Conservation (phyloP, 768 basidiomycete genomes). For the Mycena metata region DNA sequence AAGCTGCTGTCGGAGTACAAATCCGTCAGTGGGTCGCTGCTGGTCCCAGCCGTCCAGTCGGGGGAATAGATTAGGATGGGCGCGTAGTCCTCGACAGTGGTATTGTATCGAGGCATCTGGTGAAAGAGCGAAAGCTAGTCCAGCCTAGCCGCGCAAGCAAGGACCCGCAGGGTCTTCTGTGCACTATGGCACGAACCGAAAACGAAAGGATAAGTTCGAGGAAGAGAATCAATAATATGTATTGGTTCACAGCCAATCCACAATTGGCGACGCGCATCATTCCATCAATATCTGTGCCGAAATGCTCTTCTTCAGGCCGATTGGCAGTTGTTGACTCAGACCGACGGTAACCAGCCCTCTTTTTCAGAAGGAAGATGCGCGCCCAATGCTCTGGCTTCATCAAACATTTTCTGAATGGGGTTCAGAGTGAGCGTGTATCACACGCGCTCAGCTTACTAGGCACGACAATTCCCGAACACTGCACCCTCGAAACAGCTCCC, state of each 20-base stretch:
- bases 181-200: slow-evolving; percentile 32
- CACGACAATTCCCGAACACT: too few relatives aligned
- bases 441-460: too few relatives aligned
- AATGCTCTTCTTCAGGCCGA: too few relatives aligned
- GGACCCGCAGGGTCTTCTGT: slow-evolving; percentile 38
- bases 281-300: background rate
- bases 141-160: slow-evolving; percentile 20
- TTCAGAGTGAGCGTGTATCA: too few relatives aligned
- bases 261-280: background rate
- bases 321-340: too few relatives aligned
- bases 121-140: slow-evolving; percentile 18
- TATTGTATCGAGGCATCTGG: slow-evolving; percentile 49
- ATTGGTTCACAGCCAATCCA: too few relatives aligned
- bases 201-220: slow-evolving; percentile 21
- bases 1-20: slow-evolving; percentile 32
- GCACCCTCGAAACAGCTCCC: too few relatives aligned
- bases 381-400: background rate
- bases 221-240: background rate
- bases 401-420: too few relatives aligned
- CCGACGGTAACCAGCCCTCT: too few relatives aligned
- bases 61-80: slow-evolving; percentile 46
- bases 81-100: slow-evolving; percentile 52
- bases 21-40: slow-evolving; percentile 29
- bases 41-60: slow-evolving; percentile 42
- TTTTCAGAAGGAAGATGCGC: too few relatives aligned